A percentile compares a stretch with the other conserved stretches of the same genome.
phyloP scores from a whole-genome alignment of 192 early-diverging fungal genomes.

The Backusella australiensis region DNA sequence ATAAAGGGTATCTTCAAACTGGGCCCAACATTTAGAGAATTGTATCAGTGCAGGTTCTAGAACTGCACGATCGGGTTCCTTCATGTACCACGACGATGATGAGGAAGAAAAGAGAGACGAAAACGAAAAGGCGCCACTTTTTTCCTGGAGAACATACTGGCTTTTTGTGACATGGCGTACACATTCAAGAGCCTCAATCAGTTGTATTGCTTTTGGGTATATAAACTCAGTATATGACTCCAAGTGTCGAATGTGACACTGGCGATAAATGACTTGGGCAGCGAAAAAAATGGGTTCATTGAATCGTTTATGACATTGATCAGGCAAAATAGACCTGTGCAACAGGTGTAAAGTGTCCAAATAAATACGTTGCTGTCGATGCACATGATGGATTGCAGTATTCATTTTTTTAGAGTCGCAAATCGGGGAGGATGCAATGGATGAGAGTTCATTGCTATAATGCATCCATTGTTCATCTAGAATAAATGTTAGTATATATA shows the following conservation, averaged over 20 bases:
- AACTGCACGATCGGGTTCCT: not conserved
- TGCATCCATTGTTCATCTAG: constrained; percentile 13
- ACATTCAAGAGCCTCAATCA: not conserved
- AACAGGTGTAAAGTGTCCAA: constrained; percentile 11
- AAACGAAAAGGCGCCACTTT: not conserved
- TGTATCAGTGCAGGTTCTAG: not conserved
- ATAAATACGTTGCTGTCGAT: constrained; percentile 14
- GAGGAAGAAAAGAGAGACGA: not conserved
- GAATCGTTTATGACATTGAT: constrained; percentile 3
- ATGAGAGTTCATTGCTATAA: not conserved
- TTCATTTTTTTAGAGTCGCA: not conserved
- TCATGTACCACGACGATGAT: not conserved
- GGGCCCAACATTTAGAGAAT: not conserved
- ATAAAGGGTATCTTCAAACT: constrained; percentile 8
- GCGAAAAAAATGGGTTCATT: constrained; percentile 15
- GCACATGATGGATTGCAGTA: constrained; percentile 4
- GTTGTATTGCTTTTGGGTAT: not conserved
- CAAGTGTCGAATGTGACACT: constrained; percentile 9
- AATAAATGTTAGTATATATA: not conserved
- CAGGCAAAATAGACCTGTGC: not conserved
- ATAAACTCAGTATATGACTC: not conserved
- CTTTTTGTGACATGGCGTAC: not conserved
- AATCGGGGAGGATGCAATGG: no score
- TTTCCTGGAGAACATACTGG: not conserved
- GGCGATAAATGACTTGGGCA: not conserved